phyloP scores from a whole-genome alignment of 163 green algal genomes.

The Volvox carteri region DNA sequence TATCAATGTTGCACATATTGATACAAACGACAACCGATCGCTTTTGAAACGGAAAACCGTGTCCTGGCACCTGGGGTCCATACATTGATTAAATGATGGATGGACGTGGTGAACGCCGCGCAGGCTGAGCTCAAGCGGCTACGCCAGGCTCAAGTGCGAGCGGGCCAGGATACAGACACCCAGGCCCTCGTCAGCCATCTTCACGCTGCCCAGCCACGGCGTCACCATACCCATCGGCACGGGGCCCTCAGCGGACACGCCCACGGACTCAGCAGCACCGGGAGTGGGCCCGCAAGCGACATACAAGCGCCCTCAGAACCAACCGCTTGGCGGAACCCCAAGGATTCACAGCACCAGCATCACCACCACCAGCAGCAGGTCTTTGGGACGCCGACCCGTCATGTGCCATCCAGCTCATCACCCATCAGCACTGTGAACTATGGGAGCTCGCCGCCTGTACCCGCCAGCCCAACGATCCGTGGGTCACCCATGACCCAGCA shows the following conservation, averaged over 20 bases:
- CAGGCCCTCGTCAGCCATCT: not conserved
- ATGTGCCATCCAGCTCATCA: conserved; percentile 28
- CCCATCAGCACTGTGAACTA: conserved; percentile 56
- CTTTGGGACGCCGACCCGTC: conserved; percentile 25
- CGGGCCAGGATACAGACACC: not conserved
- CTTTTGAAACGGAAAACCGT: too few species aligned
- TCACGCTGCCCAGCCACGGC: not conserved
- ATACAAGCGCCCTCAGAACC: too few species aligned
- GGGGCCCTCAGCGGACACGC: too few species aligned
- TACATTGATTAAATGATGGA: too few species aligned
- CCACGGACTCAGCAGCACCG: too few species aligned
- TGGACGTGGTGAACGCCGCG: not conserved
- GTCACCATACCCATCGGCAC: too few species aligned
- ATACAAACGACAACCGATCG: too few species aligned
- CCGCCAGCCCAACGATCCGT: not conserved
- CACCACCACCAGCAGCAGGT: not conserved
- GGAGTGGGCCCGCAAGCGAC: too few species aligned
- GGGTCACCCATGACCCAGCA: conserved; percentile 9
- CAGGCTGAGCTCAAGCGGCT: conserved; percentile 26
- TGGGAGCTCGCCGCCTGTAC: not conserved
- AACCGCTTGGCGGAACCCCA: not conserved
- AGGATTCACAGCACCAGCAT: not conserved
- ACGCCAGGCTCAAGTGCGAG: not conserved
- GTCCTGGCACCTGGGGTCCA: too few species aligned
- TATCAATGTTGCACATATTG: too few species aligned